Evolutionary conservation across 345 rosid genomes (phyloP), one percentile per base, ranked within the genome.

Genomic region (Microcos paniculata): DNA sequence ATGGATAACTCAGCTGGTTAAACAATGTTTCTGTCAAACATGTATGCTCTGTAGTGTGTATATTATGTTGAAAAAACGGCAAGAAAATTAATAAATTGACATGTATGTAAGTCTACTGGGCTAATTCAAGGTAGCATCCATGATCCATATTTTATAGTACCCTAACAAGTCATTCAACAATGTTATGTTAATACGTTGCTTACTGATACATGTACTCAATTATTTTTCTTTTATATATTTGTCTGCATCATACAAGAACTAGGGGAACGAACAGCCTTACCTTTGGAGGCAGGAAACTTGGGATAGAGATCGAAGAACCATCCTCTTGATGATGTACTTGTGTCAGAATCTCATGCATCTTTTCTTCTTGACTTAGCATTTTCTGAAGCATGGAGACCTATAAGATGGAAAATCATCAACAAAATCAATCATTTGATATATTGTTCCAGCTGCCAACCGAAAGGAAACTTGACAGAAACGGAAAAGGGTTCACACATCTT

Each of bases 311-410:
- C 26, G 81, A 79, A 42, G 89, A 82, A 58, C 82, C 88, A 70
- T 77, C 76, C 26, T 75, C 80, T 75, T 83, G 81, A 26, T 84
- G 72, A 74, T 90, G 93, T 11, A 89, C 84, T 21, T 62, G 77
- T 57, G 87, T 88, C 83, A 93, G 83, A 79, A 90, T 82, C 77
- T 89, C 91, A 63, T 88, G 92, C 87, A 89, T 85, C 69, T 82
- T 89, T 64, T 91, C 94, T 87, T 95, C 97, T 81, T 92, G 96
- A 68, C 85, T 83, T 73, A 95, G 80, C 98, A 91, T 85, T 72
- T 91, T 89, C 65, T 87, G 85, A 75, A 95, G 92, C 80, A 85
- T 83, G 49, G 81, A 74, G 45, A 95, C 96, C 98, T 92, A 40
- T 42, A 56, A 53, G 48, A 48, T 66, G 30, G 42, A 38, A 67